phyloP scores from a whole-genome alignment of 1,284 basidiomycete species.

The Cutaneotrichosporon sp. region DNA sequence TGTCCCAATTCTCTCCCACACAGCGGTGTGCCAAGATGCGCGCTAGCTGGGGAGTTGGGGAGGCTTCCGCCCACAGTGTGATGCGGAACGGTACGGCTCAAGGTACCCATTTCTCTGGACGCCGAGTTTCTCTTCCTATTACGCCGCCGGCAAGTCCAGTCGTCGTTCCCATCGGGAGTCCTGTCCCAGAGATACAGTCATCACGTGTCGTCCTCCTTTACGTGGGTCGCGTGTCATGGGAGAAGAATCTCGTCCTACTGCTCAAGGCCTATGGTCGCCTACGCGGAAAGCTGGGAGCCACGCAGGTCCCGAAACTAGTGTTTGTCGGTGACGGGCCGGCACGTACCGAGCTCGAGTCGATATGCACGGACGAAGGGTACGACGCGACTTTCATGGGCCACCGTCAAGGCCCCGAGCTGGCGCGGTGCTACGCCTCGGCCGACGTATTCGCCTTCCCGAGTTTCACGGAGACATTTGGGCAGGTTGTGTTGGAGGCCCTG shows the following conservation, averaged over 20 bases:
- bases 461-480: conserved; percentile 57
- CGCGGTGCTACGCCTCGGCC: conserved; percentile 53
- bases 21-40: conserved; percentile 50
- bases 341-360: conserved; percentile 49
- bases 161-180: conserved; percentile 22
- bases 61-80: conserved; percentile 14
- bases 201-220: conserved; percentile 43
- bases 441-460: conserved; percentile 56
- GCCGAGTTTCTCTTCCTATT: conserved; percentile 37
- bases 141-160: conserved; percentile 38
- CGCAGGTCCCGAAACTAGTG: conserved; percentile 51
- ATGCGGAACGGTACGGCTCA: conserved; percentile 12
- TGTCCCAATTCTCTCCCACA: conserved; percentile 48
- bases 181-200: conserved; percentile 10
- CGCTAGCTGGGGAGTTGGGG: conserved; percentile 50
- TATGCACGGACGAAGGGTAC: conserved; percentile 50
- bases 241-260: conserved; percentile 58
- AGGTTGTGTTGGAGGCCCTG: conserved; percentile 57
- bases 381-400: conserved; percentile 56
- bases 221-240: conserved; percentile 53
- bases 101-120: conserved; percentile 44
- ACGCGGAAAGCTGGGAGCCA: conserved; percentile 20
- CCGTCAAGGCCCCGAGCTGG: conserved; percentile 48
- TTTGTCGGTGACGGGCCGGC: conserved; percentile 58
- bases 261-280: conserved; percentile 52